Evolutionary conservation across 2,329 filamentous ascomycete genomes (phyloP).

Genomic region (Fusarium pseudograminearum): DNA sequence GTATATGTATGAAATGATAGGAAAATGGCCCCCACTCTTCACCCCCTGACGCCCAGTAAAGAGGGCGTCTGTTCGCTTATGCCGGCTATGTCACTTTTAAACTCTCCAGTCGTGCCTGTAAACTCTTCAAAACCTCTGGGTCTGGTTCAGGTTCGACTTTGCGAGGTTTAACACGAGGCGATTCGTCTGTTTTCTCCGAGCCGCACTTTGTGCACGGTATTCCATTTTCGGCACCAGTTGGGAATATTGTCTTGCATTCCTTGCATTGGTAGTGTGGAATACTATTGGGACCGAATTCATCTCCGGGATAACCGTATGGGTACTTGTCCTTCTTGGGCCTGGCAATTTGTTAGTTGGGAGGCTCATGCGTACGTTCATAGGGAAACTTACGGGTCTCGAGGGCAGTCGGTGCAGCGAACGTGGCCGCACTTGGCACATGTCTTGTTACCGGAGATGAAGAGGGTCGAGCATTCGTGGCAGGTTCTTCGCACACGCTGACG

Average conservation of each 20-base stretch:
- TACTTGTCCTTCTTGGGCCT: slow-evolving; percentile 77
- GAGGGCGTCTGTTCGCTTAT: slow-evolving; percentile 1
- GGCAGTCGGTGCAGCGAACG: slow-evolving; percentile 82
- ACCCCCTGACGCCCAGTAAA: slow-evolving; percentile 27
- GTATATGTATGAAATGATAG: slow-evolving; percentile 19
- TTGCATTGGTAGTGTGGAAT: slow-evolving; percentile 70
- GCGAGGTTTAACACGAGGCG: slow-evolving; percentile 68
- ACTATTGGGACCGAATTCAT: slow-evolving; percentile 66
- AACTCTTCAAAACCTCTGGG: slow-evolving; percentile 67
- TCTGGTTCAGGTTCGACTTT: slow-evolving; percentile 72
- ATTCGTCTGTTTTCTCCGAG: slow-evolving; percentile 70
- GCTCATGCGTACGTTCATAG: slow-evolving; percentile 9
- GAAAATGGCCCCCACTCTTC: slow-evolving; percentile 43
- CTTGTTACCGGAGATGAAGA: slow-evolving; percentile 71
- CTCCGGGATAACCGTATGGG: slow-evolving; percentile 76
- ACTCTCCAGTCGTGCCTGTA: slow-evolving; percentile 67
- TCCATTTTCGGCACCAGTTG: slow-evolving; percentile 61
- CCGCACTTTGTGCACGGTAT: slow-evolving; percentile 70
- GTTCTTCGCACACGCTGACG: slow-evolving; percentile 79
- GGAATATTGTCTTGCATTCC: slow-evolving; percentile 71
- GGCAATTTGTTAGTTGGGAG: slow-evolving; percentile 29
- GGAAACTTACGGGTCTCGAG: slow-evolving; percentile 77
- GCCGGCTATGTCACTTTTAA: slow-evolving; percentile 53
- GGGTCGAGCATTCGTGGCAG: slow-evolving; percentile 78
- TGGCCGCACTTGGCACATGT: slow-evolving; percentile 78